Evolutionary conservation across 768 basidiomycete species (phyloP).

Genomic region (Leucocoprinus birnbaumii): DNA sequence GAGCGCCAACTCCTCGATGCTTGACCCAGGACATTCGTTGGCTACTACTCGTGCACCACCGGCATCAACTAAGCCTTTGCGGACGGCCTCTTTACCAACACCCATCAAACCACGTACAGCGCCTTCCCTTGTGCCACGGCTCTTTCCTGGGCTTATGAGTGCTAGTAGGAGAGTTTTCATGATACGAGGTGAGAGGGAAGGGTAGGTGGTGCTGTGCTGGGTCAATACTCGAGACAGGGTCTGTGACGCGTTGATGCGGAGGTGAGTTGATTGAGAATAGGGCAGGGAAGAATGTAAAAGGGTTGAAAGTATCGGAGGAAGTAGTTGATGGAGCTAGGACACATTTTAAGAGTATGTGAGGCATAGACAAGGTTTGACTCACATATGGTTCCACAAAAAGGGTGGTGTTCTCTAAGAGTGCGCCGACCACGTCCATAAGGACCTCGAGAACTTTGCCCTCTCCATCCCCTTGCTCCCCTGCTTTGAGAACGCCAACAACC

Average conservation of each 20-base stretch:
- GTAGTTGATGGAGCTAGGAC: slow-evolving; percentile 88
- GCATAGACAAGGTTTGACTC: slow-evolving; percentile 24
- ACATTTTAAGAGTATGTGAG: not conserved
- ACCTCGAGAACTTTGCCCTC: slow-evolving; percentile 78
- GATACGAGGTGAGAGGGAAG: slow-evolving; percentile 81
- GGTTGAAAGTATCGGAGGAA: slow-evolving; percentile 89
- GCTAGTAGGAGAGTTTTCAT: slow-evolving; percentile 93
- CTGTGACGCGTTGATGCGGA: slow-evolving; percentile 81
- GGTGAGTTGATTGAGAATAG: slow-evolving; percentile 59
- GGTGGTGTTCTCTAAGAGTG: slow-evolving; percentile 81
- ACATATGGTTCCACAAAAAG: slow-evolving; percentile 97
- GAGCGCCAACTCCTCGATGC: slow-evolving; percentile 39
- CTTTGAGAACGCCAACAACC: slow-evolving; percentile 62
- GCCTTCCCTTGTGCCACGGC: slow-evolving; percentile 82
- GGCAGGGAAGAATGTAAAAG: slow-evolving; percentile 87
- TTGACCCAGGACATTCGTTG: slow-evolving; percentile 50
- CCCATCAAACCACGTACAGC: slow-evolving; percentile 85
- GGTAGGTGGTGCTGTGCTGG: slow-evolving; percentile 86
- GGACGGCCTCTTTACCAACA: slow-evolving; percentile 81
- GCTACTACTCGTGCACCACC: slow-evolving; percentile 77
- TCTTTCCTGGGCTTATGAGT: slow-evolving; percentile 68
- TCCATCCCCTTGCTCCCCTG: slow-evolving; percentile 52
- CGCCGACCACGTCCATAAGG: slow-evolving; percentile 79
- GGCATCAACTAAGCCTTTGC: slow-evolving; percentile 79
- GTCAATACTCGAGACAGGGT: slow-evolving; percentile 80